A percentile compares a stretch with the other conserved stretches of the same genome.
phyloP scores from a whole-genome alignment of 2,329 filamentous ascomycete species.

The Pyricularia sp. region DNA sequence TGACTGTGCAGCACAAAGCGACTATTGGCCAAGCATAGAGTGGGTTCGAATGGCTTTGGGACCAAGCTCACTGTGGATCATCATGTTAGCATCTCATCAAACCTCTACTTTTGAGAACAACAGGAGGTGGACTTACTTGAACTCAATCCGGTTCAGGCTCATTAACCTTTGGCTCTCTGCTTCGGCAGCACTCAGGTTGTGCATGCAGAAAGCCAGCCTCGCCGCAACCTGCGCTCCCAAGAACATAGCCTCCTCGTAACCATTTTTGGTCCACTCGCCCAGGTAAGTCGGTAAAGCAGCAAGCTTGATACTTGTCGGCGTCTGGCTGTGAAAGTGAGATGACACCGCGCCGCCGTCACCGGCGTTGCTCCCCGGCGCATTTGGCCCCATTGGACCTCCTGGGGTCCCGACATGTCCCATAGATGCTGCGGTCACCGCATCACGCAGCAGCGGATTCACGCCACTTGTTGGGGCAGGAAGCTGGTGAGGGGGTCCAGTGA shows the following conservation, averaged over 20 bases:
- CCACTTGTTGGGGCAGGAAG: constrained; percentile 33
- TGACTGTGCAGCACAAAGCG: neutral
- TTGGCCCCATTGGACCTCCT: constrained; percentile 29
- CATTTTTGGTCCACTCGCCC: constrained; percentile 78
- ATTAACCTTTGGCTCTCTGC: constrained; percentile 44
- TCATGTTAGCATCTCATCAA: constrained; percentile 9
- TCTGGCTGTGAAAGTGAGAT: constrained; percentile 55
- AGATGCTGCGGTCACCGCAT: constrained; percentile 67
- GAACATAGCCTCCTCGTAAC: constrained; percentile 75
- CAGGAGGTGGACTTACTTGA: constrained; percentile 38
- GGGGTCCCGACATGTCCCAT: constrained; percentile 33
- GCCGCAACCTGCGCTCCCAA: constrained; percentile 81
- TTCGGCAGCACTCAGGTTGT: constrained; percentile 44
- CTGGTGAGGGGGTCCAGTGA: constrained; percentile 45
- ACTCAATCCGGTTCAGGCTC: constrained; percentile 49
- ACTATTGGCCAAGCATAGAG: constrained; percentile 36
- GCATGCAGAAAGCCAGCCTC: constrained; percentile 47
- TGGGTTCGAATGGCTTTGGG: constrained; percentile 44
- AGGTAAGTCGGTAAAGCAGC: constrained; percentile 76
- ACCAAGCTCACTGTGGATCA: constrained; percentile 36
- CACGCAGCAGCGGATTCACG: constrained; percentile 86
- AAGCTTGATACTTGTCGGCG: constrained; percentile 75
- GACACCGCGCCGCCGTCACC: constrained; percentile 27
- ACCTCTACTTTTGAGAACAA: neutral
- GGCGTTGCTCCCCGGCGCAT: constrained; percentile 24